Percentiles rank a stretch among this genome's conserved stretches.
Evolutionary conservation across 2,329 filamentous ascomycete species (phyloP).

Genomic region (Calonectria pteridis): DNA sequence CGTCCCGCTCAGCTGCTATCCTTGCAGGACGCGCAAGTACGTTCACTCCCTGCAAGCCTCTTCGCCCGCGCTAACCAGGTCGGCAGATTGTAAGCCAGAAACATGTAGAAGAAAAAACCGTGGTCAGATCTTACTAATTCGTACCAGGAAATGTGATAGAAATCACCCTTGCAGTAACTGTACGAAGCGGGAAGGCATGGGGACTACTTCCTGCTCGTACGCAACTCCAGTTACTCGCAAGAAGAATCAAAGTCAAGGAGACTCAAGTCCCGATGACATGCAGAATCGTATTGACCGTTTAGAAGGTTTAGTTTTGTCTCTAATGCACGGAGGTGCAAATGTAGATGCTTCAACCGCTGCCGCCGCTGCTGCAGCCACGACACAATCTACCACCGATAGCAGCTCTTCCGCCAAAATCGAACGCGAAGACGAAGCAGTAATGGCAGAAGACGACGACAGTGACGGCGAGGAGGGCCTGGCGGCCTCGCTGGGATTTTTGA

Average conservation of each 20-base stretch:
- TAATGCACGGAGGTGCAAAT: constrained; percentile 88
- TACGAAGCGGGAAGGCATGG: constrained; percentile 87
- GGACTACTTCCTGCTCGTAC: constrained; percentile 86
- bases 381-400: constrained; percentile 57
- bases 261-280: constrained; percentile 88
- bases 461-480: constrained; percentile 77
- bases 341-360: constrained; percentile 57
- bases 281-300: constrained; percentile 97
- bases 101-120: background rate
- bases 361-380: constrained; percentile 51
- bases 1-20: constrained; percentile 90
- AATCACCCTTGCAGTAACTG: constrained; percentile 94
- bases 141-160: constrained; percentile 89
- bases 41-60: constrained; percentile 47
- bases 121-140: constrained; percentile 27
- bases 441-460: constrained; percentile 68
- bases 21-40: constrained; percentile 94
- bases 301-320: constrained; percentile 88
- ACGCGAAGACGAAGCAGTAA: constrained; percentile 66
- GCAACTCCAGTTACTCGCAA: constrained; percentile 78
- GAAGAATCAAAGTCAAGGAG: constrained; percentile 75
- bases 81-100: constrained; percentile 52
- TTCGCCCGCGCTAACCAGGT: constrained; percentile 47
- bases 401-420: constrained; percentile 63
- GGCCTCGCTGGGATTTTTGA: constrained; percentile 83